Evolutionary conservation across 768 basidiomycete species (phyloP).

Genomic region (Piloderma croceum): DNA sequence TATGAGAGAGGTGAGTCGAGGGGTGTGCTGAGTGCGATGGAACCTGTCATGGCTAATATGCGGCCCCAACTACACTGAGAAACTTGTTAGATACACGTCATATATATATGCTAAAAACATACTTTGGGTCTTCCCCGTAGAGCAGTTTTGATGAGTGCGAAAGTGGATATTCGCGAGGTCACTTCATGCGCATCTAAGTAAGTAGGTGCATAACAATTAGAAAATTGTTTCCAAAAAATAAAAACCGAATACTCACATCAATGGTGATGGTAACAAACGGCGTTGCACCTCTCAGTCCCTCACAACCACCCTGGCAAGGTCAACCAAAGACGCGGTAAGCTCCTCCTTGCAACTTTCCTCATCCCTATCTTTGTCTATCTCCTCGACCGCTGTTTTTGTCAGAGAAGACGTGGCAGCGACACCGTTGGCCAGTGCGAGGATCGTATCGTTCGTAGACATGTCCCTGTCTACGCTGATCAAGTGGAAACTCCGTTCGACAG

Average conservation of each 20-base stretch:
- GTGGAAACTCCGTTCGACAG: slow-evolving; percentile 93
- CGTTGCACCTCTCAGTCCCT: slow-evolving; percentile 94
- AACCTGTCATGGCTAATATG: slow-evolving; percentile 88
- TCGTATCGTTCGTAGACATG: slow-evolving; percentile 97
- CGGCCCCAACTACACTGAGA: slow-evolving; percentile 80
- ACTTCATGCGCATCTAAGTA: slow-evolving; percentile 86
- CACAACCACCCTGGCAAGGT: slow-evolving; percentile 92
- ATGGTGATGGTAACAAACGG: slow-evolving; percentile 95
- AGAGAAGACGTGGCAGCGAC: no score
- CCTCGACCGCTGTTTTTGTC: slow-evolving; percentile 39
- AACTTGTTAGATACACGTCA: neutral
- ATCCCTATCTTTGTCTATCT: slow-evolving; percentile 70
- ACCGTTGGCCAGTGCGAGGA: slow-evolving; percentile 87
- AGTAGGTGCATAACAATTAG: slow-evolving; percentile 62
- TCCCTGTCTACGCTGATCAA: slow-evolving; percentile 97
- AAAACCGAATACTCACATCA: slow-evolving; percentile 55
- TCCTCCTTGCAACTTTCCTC: slow-evolving; percentile 70
- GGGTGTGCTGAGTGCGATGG: slow-evolving; percentile 50
- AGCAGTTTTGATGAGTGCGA: slow-evolving; percentile 92
- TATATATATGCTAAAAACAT: slow-evolving; percentile 6
- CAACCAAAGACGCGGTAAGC: slow-evolving; percentile 78
- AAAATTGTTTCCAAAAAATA: slow-evolving; percentile 7
- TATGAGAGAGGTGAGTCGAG: slow-evolving; percentile 74
- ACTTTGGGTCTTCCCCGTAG: slow-evolving; percentile 97
- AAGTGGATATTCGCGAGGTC: slow-evolving; percentile 87